Percentiles rank a stretch among this genome's conserved stretches.
Evolutionary conservation across 176 grass and related monocot species (phyloP).

Genomic region (Hsuehochloa calcarea): DNA sequence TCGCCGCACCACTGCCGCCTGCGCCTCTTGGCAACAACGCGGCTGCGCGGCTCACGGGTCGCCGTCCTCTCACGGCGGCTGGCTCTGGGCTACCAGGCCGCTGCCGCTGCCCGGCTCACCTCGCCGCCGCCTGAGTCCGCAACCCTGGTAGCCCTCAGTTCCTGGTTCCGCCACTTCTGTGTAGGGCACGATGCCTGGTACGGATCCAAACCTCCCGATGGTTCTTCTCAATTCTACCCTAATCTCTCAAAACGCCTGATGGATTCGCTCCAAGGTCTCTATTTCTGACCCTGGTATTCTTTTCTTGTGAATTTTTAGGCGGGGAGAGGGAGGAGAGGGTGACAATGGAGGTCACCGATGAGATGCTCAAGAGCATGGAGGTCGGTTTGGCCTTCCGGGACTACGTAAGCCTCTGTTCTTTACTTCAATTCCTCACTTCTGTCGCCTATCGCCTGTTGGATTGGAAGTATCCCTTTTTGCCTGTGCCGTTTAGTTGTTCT

Average conservation of each 20-base stretch:
- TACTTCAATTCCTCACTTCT: not conserved
- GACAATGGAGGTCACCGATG: slow-evolving; percentile 82
- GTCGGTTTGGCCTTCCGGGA: slow-evolving; percentile 93
- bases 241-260: not conserved
- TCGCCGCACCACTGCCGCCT: too few species aligned
- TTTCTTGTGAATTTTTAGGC: not conserved
- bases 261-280: not conserved
- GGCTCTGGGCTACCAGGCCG: not conserved
- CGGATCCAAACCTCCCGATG: not conserved
- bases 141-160: not conserved
- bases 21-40: not conserved
- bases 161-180: not conserved
- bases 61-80: too few species aligned
- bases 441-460: not conserved
- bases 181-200: slow-evolving; percentile 11
- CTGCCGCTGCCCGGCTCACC: not conserved
- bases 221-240: not conserved
- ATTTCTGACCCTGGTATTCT: not conserved
- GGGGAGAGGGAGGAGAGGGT: slow-evolving; percentile 49
- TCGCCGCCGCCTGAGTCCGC: not conserved
- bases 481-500: not conserved
- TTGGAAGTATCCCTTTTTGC: not conserved
- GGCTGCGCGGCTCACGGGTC: too few species aligned
- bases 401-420: slow-evolving; percentile 51
- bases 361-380: slow-evolving; percentile 98